Base-by-base conservation (phyloP, 106 monocot genomes). In the Platanthera zijinensis region DNA sequence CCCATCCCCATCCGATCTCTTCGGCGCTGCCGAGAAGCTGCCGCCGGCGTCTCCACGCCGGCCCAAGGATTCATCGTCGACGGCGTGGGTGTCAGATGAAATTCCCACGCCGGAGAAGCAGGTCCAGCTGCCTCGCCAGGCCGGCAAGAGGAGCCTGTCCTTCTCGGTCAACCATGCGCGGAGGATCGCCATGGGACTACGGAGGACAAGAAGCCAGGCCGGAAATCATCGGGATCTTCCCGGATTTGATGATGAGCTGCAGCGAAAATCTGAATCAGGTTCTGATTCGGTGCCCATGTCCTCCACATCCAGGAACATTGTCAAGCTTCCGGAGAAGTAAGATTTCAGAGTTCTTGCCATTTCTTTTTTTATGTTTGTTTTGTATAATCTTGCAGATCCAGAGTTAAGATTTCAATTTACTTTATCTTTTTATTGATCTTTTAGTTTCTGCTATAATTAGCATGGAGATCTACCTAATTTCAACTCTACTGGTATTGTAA, bases 91-190 rank as follows among this genome's bases (percentile, higher is more conserved):
- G 12, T 57, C 77, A 12, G 80, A 76, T 18, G 71, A 79, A 72
- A 85, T 90, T 83, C 13, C 66, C 68, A 94, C 86, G 17, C 90
- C 86, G 22, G 88, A 88, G 86, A 94, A 85, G 84, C 77, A 80
- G 48, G 64, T 32, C 22, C 78, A 77, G 78, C 72, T 70, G 52
- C 83, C 80, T 1, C 76, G 78, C 77, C 79, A 76, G 59, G 14
- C 59, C 67, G 48, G 82, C 52, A 78, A 71, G 21, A 49, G 77
- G 19, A 77, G 74, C 69, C 74, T 91, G 2, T 85, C 80, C 3
- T 84, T 83, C 74, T 94, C 94, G 0, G 71, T 90, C 51, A 91
- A 75, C 78, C 82, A 84, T 76, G 89, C 89, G 49, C 80, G 78
- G 71, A 80, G 62, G 57, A 80, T 83, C 12, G 82, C 90, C n/a